Conservation (phyloP, 2,329 filamentous ascomycete species). For the Bipolaris gigantea region DNA sequence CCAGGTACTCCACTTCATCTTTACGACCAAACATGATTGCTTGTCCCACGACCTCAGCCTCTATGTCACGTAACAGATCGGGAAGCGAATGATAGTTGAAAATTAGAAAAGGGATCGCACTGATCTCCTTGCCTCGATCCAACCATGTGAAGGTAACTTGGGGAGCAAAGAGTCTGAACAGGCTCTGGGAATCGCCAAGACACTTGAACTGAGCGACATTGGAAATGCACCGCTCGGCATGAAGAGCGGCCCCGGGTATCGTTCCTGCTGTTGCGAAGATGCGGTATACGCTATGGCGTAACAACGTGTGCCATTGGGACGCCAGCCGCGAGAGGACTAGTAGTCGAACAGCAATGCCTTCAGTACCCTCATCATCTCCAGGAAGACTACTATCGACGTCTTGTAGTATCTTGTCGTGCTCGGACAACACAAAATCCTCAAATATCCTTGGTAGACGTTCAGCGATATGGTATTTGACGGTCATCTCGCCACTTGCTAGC, state of each 20-base stretch:
- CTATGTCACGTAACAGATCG: conserved; percentile 69
- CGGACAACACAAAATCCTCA: conserved; percentile 74
- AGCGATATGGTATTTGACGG: conserved; percentile 76
- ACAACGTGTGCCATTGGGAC: conserved; percentile 79
- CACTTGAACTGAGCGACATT: conserved; percentile 67
- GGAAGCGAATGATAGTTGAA: conserved; percentile 75
- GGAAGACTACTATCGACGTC: conserved; percentile 84
- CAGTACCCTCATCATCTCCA: conserved; percentile 66
- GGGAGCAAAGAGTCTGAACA: conserved; percentile 83
- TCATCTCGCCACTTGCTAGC: conserved; percentile 65
- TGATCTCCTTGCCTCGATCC: conserved; percentile 57
- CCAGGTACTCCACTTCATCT: conserved; percentile 63
- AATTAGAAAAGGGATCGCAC: conserved; percentile 75
- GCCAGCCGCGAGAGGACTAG: conserved; percentile 76
- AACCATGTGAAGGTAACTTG: conserved; percentile 94
- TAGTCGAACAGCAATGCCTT: conserved; percentile 84
- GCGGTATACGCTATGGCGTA: conserved; percentile 86
- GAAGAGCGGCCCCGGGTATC: conserved; percentile 63
- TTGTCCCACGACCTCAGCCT: conserved; percentile 77
- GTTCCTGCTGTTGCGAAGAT: conserved; percentile 88
- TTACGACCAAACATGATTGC: conserved; percentile 80
- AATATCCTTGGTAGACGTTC: conserved; percentile 74
- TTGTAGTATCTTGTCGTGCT: conserved; percentile 81
- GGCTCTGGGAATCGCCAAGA: conserved; percentile 65
- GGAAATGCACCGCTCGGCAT: conserved; percentile 72